Base-by-base conservation (phyloP, 306 rosid genomes). In the Cercis canadensis region DNA sequence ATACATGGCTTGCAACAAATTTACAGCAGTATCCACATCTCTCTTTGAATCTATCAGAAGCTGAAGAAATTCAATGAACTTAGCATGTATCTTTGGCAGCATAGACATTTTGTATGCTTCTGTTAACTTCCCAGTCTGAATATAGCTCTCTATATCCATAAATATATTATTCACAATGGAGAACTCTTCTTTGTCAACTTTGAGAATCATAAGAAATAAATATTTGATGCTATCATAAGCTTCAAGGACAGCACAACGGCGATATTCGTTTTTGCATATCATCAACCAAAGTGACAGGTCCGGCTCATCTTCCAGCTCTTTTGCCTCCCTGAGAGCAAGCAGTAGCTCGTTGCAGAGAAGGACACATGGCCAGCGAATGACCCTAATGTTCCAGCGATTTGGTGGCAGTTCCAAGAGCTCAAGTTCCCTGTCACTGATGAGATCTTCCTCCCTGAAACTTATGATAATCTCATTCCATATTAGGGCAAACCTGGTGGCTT, bases 391-490 rank as follows among this genome's bases (percentile, higher is more conserved):
- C 90, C 90, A 86, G 43, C 41, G 56, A 68, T 82, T 86, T 32
- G 90, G 90, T n/a, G 87, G 78, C 50, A 86, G 74, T 75, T 82
- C 90, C 80, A 86, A 21, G n/a, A 81, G 85, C 77, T 86, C 90
- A 0, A 54, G 75, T 71, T 86, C 90, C 44, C 14, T 39, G 59
- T 86, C 87, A 63, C 81, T 80, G 61, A 86, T 83, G 50, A 82
- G 78, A 80, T 86, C 90, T 75, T 86, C 90, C 68, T 86, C 90
- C 83, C 90, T 80, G 78, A 86, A 80, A 44, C 87, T 74, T 58
- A 58, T 68, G 46, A 82, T 69, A 59, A 86, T 82, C 75, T 82
- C 90, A 75, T 86, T 86, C 90, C 90, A 86, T 41, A 86, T 86
- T 75, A 86, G 56, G 18, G 90, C 90, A 80, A 86, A 86, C 77